These are phyloP conservation scores for Tuctoria greenei DNA, from an alignment of 176 grass and related monocot species.

Conservation along the genomic window DNA sequence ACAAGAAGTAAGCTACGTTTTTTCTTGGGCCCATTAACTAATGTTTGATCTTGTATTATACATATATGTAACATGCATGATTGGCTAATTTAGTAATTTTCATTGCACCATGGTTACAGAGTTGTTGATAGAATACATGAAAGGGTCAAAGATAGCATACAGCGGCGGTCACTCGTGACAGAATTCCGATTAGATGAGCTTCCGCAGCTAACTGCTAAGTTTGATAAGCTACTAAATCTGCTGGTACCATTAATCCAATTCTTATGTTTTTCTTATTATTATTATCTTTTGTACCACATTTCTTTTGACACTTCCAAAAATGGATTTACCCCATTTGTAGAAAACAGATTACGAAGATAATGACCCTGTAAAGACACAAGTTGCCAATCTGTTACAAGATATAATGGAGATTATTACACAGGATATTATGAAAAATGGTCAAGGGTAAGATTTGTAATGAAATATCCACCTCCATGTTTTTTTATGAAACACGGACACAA, in stretches of 20 bases:
- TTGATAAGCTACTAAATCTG: conserved; percentile 69
- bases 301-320: not conserved
- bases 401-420: conserved; percentile 93
- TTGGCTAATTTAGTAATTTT: conserved; percentile 17
- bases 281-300: conserved; percentile 9
- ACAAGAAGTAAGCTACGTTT: conserved; percentile 58
- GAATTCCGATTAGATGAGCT: conserved; percentile 76
- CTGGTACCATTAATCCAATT: conserved; percentile 48
- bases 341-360: conserved; percentile 42
- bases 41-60: conserved; percentile 16
- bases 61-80: not conserved
- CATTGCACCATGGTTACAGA: conserved; percentile 40
- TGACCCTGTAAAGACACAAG: conserved; percentile 55
- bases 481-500: no score
- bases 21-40: not conserved
- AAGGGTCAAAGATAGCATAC: conserved; percentile 41
- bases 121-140: conserved; percentile 40
- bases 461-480: not conserved
- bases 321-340: conserved; percentile 45
- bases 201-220: conserved; percentile 70
- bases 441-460: conserved; percentile 48
- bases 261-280: not conserved
- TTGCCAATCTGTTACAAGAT: conserved; percentile 89
- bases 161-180: not conserved
- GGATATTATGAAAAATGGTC: conserved; percentile 65